Evolutionary conservation across 225 moss, liverwort and hornwort species (phyloP), one percentile per base, ranked within the genome.

Genomic region (Ulota crispa): DNA sequence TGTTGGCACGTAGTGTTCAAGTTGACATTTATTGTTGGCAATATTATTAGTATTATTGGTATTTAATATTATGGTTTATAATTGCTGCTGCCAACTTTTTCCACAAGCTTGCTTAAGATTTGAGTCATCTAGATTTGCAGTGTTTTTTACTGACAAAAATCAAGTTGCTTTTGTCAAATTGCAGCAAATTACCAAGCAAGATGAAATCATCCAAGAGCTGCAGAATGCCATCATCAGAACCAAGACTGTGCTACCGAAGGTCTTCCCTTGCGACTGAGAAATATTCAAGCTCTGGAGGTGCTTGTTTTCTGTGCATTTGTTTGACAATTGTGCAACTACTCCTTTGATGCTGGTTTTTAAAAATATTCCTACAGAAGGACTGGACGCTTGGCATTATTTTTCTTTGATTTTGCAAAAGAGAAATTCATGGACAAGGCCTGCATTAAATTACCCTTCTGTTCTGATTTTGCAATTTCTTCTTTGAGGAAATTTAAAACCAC

Each of bases 181-280:
- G 90, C 87, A 91, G 87, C 55, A 76, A 80, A 85, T 91, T 41
- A 73, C 53, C 3, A 80, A 85, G 81, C 88, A 91, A 83, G 85
- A 87, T 11, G 78, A 89, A 86, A 42, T 75, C 1, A 91, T 91
- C 32, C 80, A 81, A 61, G 68, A 83, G 34, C 81, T 91, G 63
- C 85, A 87, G 50, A 87, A 86, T 4, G 76, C 81, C 20, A 91
- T 89, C 54, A 59, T 81, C 7, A 76, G 78, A 70, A 70, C 85
- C 15, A 91, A 73, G 83, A 89, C 83, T 19, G 78, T 88, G 47
- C 41, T 86, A 28, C 90, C 88, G 0, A 85, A 76, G 54, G 74
- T 82, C 36, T 88, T 80, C 8, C 90, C 90, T 20, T 85, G 88
- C 28, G 62, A 88, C 74, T 85, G 41, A 81, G 32, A 78, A 39